Evolutionary conservation across 2,329 filamentous ascomycete genomes (phyloP).

Genomic region (Fusarium proliferatum): DNA sequence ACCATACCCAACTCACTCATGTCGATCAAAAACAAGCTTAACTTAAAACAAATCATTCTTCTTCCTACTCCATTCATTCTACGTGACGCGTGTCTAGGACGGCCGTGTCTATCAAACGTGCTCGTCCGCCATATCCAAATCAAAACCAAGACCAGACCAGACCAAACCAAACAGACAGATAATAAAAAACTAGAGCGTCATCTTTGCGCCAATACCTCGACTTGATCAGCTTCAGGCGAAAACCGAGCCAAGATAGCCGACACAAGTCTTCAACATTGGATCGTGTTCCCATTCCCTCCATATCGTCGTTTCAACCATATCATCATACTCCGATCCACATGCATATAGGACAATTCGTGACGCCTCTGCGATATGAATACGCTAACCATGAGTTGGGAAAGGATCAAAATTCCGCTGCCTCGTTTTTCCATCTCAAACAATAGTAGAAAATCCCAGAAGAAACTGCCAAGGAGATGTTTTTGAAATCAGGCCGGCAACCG

Average conservation of each 20-base stretch:
- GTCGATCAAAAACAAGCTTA: constrained; percentile 2
- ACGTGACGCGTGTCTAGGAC: constrained; percentile 40
- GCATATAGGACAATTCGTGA: constrained; percentile 43
- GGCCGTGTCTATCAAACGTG: constrained; percentile 41
- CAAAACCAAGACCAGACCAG: not conserved
- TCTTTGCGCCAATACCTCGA: constrained; percentile 39
- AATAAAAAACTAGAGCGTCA: constrained; percentile 36
- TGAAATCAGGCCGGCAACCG: constrained; percentile 35
- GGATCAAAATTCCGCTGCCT: constrained; percentile 28
- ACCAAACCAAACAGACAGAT: constrained; percentile 3
- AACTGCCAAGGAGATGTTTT: constrained; percentile 19
- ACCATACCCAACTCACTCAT: not conserved
- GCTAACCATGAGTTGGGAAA: constrained; percentile 39
- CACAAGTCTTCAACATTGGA: constrained; percentile 32
- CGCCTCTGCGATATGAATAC: constrained; percentile 41
- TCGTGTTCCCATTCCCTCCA: constrained; percentile 38
- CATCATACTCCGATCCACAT: constrained; percentile 48
- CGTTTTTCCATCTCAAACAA: constrained; percentile 28
- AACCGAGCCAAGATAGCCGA: not conserved
- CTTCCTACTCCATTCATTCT: constrained; percentile 43
- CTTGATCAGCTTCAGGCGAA: constrained; percentile 17
- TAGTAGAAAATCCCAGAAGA: constrained; percentile 20
- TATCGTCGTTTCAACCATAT: constrained; percentile 38
- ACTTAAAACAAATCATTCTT: constrained; percentile 26
- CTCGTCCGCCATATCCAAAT: constrained; percentile 36